Conservation (phyloP, 2,329 filamentous ascomycete species). For the Clonostachys sp. region DNA sequence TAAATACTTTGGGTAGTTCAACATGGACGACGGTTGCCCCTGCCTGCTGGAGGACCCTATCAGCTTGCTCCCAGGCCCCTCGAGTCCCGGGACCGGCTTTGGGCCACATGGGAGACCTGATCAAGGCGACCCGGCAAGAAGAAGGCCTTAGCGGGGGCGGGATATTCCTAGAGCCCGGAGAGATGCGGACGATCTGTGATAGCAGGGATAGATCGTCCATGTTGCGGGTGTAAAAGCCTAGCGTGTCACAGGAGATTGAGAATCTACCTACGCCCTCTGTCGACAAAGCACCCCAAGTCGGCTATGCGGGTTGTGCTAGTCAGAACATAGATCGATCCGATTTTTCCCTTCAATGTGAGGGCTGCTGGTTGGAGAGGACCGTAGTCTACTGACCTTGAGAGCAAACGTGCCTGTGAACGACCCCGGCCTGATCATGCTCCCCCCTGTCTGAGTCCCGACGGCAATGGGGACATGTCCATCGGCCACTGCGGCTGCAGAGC, state of each 20-base stretch:
- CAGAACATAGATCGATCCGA: too few species aligned
- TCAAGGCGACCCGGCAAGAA: conserved; percentile 25
- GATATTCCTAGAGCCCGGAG: too few species aligned
- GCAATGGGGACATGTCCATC: conserved; percentile 54
- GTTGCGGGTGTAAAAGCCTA: conserved; percentile 51
- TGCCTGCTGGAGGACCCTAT: conserved; percentile 28
- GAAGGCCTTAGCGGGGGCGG: too few species aligned
- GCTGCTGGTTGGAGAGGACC: conserved; percentile 4
- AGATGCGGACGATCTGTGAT: conserved; percentile 23
- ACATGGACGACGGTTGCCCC: conserved; percentile 55
- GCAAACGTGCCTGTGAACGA: conserved; percentile 51
- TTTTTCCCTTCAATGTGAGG: conserved; percentile 14
- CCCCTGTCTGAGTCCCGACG: conserved; percentile 59
- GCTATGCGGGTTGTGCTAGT: conserved; percentile 28
- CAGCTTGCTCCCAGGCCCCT: conserved; percentile 33
- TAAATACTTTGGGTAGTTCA: conserved; percentile 42
- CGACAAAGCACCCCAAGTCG: conserved; percentile 54
- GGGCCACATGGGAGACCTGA: conserved; percentile 41
- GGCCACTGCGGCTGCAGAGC: conserved; percentile 58
- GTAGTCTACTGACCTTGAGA: conserved; percentile 9
- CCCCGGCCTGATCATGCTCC: conserved; percentile 54
- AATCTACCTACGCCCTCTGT: conserved; percentile 48
- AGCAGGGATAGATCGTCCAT: conserved; percentile 52
- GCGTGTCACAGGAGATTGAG: conserved; percentile 39
- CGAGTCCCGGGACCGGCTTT: conserved; percentile 37